A percentile compares a stretch with the other conserved stretches of the same genome.
Evolutionary conservation across 2,329 filamentous ascomycete species (phyloP).

Genomic region (Didymella segeticola): DNA sequence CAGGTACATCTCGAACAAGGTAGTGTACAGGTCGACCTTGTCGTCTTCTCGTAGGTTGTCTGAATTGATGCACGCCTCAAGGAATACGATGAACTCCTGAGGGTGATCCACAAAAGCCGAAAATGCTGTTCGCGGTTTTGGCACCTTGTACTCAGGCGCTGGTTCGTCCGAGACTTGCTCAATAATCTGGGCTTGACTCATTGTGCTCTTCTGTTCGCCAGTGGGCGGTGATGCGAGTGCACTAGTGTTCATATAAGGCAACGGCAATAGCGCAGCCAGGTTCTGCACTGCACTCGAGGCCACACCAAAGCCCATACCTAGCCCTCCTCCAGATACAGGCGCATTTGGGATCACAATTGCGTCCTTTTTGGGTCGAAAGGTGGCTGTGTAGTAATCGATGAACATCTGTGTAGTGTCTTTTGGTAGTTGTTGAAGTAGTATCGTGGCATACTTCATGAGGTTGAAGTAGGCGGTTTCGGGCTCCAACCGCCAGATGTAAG

Average conservation of each 20-base stretch:
- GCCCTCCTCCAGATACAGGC: constrained; percentile 52
- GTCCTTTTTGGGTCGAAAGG: constrained; percentile 76
- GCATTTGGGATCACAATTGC: constrained; percentile 59
- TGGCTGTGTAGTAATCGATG: constrained; percentile 91
- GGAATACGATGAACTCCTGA: constrained; percentile 87
- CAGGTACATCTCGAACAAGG: constrained; percentile 97
- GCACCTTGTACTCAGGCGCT: constrained; percentile 72
- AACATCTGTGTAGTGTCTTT: constrained; percentile 84
- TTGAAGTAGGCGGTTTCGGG: constrained; percentile 81
- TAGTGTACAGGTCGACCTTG: constrained; percentile 87
- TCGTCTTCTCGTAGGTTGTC: constrained; percentile 74
- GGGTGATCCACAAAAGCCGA: constrained; percentile 96
- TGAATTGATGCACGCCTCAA: constrained; percentile 84
- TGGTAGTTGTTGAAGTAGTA: constrained; percentile 86
- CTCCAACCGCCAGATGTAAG: constrained; percentile 89
- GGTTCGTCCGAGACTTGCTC: constrained; percentile 61
- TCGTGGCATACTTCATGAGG: constrained; percentile 92
- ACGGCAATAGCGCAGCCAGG: constrained; percentile 78
- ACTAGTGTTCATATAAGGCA: constrained; percentile 81
- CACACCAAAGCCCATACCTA: constrained; percentile 49
- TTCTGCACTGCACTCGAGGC: constrained; percentile 84
- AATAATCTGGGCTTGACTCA: constrained; percentile 61
- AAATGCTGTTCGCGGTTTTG: constrained; percentile 87
- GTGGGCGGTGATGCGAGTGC: constrained; percentile 62
- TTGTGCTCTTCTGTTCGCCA: constrained; percentile 59